A percentile compares a stretch with the other conserved stretches of the same genome.
Conservation (phyloP, 1,284 basidiomycete species). For the Schizophyllum amplum region DNA sequence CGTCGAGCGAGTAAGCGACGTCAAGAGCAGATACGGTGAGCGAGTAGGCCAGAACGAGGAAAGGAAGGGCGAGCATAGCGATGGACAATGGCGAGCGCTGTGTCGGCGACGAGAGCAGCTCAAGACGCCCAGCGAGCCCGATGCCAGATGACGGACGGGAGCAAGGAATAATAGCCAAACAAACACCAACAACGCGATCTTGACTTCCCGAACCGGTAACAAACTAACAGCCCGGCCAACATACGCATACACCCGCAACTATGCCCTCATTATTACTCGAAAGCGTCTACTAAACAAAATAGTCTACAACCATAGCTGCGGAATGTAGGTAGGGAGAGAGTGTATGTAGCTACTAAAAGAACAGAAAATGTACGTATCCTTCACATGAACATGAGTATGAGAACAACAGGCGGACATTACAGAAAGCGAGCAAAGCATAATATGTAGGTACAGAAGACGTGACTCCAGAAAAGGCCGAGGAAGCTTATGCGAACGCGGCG, state of each 20-base stretch:
- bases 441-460: conserved; percentile 16
- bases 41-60: conserved; percentile 29
- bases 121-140: background rate
- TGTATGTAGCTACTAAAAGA: too few species aligned
- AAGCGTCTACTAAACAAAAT: too few species aligned
- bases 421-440: conserved; percentile 4
- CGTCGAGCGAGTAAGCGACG: conserved; percentile 41
- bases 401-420: background rate
- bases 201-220: background rate
- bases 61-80: conserved; percentile 64
- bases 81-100: conserved; percentile 33
- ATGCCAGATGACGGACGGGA: background rate
- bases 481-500: conserved; percentile 29
- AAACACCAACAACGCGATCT: conserved; percentile 3
- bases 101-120: too few species aligned
- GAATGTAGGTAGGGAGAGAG: too few species aligned
- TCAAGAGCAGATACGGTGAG: conserved; percentile 34
- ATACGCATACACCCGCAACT: too few species aligned
- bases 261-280: too few species aligned
- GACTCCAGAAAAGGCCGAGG: conserved; percentile 25
- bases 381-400: too few species aligned
- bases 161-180: background rate
- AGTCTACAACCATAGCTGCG: too few species aligned
- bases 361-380: too few species aligned
- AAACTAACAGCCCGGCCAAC: too few species aligned